These are phyloP conservation scores for Phytophthora brassicae DNA, from an alignment of 352 stramenopile genomes.

Conservation along the genomic window DNA sequence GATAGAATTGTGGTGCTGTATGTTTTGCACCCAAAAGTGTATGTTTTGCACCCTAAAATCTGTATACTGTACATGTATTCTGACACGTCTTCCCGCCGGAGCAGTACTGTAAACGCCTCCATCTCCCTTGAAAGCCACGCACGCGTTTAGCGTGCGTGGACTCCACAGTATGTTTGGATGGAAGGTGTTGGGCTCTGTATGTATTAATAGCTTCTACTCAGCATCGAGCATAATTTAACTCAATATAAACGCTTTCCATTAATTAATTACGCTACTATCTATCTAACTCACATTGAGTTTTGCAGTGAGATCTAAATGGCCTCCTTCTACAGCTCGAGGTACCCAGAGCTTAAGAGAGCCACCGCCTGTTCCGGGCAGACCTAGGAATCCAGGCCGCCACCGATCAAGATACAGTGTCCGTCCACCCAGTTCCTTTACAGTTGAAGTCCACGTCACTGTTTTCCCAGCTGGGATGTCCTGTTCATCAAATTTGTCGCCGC, in stretches of 20 bases:
- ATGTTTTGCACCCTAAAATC: no score
- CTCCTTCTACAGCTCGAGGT: constrained; percentile 28
- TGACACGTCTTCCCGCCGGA: not conserved
- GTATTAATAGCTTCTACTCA: not conserved
- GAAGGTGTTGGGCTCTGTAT: no score
- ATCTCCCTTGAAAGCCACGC: constrained; percentile 12
- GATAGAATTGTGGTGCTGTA: no score
- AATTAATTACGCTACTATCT: constrained; percentile 24
- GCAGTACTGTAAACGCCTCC: not conserved
- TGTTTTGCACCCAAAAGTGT: no score
- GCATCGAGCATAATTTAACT: not conserved
- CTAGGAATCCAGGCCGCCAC: constrained; percentile 30
- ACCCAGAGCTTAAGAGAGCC: constrained; percentile 32
- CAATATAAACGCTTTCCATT: constrained; percentile 20
- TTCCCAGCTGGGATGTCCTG: constrained; percentile 37
- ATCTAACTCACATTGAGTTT: constrained; percentile 32
- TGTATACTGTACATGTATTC: no score
- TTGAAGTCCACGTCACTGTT: constrained; percentile 32
- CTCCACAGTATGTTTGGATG: no score
- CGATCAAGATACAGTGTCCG: constrained; percentile 33
- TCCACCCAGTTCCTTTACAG: constrained; percentile 23
- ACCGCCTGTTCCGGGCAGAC: constrained; percentile 30
- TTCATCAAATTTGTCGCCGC: constrained; percentile 38
- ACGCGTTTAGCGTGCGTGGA: not conserved
- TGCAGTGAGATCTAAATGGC: constrained; percentile 25